Conservation (phyloP, 768 basidiomycete genomes). For the Termitomyces sp. region DNA sequence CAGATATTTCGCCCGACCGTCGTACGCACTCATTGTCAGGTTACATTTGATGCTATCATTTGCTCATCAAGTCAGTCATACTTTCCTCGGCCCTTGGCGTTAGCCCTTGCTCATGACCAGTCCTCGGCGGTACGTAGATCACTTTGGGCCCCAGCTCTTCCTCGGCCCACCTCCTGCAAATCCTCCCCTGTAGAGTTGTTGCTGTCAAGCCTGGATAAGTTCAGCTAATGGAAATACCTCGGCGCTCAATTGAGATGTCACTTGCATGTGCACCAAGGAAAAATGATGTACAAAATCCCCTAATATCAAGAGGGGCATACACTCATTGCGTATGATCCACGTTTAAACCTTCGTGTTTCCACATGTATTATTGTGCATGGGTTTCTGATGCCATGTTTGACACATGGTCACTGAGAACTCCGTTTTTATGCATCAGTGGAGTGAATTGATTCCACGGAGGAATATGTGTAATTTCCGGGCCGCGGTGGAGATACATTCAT, state of each 20-base stretch:
- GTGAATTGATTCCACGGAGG: slow-evolving; percentile 29
- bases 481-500: slow-evolving; percentile 26
- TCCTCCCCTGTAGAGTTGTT: background rate
- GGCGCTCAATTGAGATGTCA: slow-evolving; percentile 4
- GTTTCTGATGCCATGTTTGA: slow-evolving; percentile 28
- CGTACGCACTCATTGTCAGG: background rate
- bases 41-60: background rate
- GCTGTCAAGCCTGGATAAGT: background rate
- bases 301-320: background rate
- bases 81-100: slow-evolving; percentile 1
- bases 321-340: slow-evolving; percentile 15
- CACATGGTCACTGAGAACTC: slow-evolving; percentile 27
- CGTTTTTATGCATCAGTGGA: slow-evolving; percentile 19
- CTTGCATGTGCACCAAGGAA: background rate
- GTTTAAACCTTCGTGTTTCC: slow-evolving; percentile 21
- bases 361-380: slow-evolving; percentile 25
- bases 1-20: background rate
- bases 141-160: background rate
- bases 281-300: background rate
- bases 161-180: background rate
- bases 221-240: slow-evolving; percentile 5
- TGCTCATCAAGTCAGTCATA: background rate
- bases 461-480: slow-evolving; percentile 24
- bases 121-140: slow-evolving; percentile 3
- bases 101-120: background rate